These are phyloP conservation scores for Boehmeria nivea DNA, from an alignment of 306 rosid genomes.

Conservation along the genomic window DNA sequence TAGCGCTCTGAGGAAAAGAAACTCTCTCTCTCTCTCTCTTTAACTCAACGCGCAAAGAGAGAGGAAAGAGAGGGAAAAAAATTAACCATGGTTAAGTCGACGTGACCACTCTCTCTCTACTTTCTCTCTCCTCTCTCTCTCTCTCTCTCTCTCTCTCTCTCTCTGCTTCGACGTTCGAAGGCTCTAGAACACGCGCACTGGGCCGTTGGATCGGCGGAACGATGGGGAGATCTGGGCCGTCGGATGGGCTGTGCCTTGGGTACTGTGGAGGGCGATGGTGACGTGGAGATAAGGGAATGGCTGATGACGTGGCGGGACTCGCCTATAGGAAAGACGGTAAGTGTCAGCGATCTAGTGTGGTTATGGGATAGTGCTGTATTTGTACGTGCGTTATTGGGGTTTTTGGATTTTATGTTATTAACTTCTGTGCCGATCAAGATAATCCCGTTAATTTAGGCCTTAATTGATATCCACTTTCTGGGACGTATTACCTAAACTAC, in stretches of 20 bases:
- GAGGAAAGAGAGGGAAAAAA: too few species aligned
- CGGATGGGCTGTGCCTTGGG: slow-evolving; percentile 18
- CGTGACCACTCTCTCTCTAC: neutral
- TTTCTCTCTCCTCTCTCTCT: neutral
- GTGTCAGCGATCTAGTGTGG: neutral
- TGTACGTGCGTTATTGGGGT: too few species aligned
- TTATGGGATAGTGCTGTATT: too few species aligned
- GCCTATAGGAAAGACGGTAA: neutral
- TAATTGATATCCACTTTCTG: neutral
- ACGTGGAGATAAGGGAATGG: slow-evolving; percentile 68
- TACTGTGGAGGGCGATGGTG: slow-evolving; percentile 1
- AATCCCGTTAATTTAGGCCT: neutral
- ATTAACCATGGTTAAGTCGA: too few species aligned
- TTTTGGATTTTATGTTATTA: neutral
- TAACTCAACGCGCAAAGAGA: neutral
- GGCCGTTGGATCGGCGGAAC: slow-evolving; percentile 30
- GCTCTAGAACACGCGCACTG: slow-evolving; percentile 43
- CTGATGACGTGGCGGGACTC: slow-evolving; percentile 29
- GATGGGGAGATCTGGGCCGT: slow-evolving; percentile 24
- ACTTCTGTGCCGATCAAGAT: slow-evolving; percentile 23
- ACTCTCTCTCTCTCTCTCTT: too few species aligned
- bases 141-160: slow-evolving; percentile 7
- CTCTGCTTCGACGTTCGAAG: slow-evolving; percentile 31
- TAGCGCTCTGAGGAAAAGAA: too few species aligned
- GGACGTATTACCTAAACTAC: neutral